Evolutionary conservation across 306 rosid genomes (phyloP).

Genomic region (Malus domestica): ASM211411v1 NC_041803.1:19503501-19504000

Average conservation of each 20-base stretch:
- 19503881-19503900: neutral
- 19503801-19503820: neutral
- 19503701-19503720: neutral
- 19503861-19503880: neutral
- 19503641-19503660: neutral
- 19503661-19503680: neutral
- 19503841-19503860: neutral
- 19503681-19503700: neutral
- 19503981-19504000: neutral
- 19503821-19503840: neutral
- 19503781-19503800: neutral
- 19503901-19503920: neutral
- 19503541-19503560: slow-evolving; percentile 23
- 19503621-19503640: neutral
- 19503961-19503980: neutral
- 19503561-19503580: slow-evolving; percentile 33
- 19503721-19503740: neutral
- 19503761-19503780: too few species aligned
- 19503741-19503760: neutral
- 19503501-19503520: slow-evolving; percentile 78
- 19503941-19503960: too few species aligned
- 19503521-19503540: slow-evolving; percentile 44
- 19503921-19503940: neutral
- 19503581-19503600: neutral
- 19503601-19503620: neutral